Evolutionary conservation across 2,329 filamentous ascomycete genomes (phyloP), one percentile per base, ranked within the genome.

Genomic region (Fusarium nisikadoi): DNA sequence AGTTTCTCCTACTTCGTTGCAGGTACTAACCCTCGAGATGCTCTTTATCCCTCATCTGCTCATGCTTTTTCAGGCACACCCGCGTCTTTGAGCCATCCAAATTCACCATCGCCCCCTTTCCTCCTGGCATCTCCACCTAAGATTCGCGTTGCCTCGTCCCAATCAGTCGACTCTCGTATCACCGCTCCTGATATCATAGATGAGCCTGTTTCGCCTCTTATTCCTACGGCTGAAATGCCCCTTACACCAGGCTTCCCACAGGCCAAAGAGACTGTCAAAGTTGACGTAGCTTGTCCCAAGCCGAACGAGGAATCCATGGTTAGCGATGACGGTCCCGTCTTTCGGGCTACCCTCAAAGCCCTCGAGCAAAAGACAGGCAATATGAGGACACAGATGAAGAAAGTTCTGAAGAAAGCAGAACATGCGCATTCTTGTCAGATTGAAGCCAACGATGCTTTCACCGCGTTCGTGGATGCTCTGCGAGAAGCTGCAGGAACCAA

Each of bases 1-100:
- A 95, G 91, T 79, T 98, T 99, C 83, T 94, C 94, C 9, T 98
- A 97, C 80, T 99, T 94, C 92, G 94, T 98, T 65, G 89, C 95
- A 76, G 95, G 93, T 91, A 86, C 25, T 56, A 49, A 45, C 31
- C 33, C 62, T 25, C 54, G 55, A 41, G 53, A 54, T 49, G 47
- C 53, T 33, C 16, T 53, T 33, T 57, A 43, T 55, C 23, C 29
- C 47, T 50, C 35, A 35, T 39, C 60, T 66, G 33, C 73, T 77
- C 58, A 77, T 61, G 49, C 66, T 43, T 45, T 60, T 59, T n/a
- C 58, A 89, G 87, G 86, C 74, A 80, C 83, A 27, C 76, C 81
- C 14, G 76, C 78, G 36, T 80, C 83, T 29, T 75, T 85, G 52
- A 90, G 86, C 79, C 85, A 89, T 58, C 92, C 92, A 9, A 90